Percentiles rank a stretch among this genome's conserved stretches.
Evolutionary conservation across 306 rosid species (phyloP).

Genomic region (Spatholobus suberectus): DNA sequence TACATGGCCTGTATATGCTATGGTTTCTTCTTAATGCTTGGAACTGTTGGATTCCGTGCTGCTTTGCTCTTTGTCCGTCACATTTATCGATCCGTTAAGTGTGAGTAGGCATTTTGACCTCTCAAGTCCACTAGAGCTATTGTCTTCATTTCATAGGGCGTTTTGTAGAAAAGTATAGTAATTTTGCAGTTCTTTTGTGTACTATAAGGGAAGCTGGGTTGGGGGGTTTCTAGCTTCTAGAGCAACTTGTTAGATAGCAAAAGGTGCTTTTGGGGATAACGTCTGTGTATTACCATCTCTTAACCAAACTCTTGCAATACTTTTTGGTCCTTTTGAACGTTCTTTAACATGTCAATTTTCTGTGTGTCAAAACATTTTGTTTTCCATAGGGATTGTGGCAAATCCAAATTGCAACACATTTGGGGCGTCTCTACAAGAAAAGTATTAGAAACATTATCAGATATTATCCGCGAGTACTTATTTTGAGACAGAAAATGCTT

Average conservation of each 20-base stretch:
- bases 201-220: constrained; percentile 52
- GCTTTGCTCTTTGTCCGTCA: constrained; percentile 56
- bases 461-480: background rate
- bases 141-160: constrained; percentile 54
- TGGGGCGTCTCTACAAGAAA: background rate
- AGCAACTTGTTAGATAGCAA: constrained; percentile 54
- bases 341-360: constrained; percentile 18
- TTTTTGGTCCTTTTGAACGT: constrained; percentile 34
- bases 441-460: background rate
- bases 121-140: constrained; percentile 32
- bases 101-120: constrained; percentile 57
- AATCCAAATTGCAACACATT: background rate
- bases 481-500: background rate
- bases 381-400: background rate
- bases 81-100: constrained; percentile 59
- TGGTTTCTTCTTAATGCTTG: constrained; percentile 62
- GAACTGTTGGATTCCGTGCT: constrained; percentile 54
- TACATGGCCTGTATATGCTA: constrained; percentile 65
- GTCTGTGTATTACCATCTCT: constrained; percentile 67
- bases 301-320: constrained; percentile 51
- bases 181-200: constrained; percentile 65
- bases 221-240: constrained; percentile 54
- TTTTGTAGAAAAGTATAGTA: constrained; percentile 62
- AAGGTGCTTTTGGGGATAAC: constrained; percentile 50
- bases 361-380: background rate